Evolutionary conservation across 225 moss, liverwort and hornwort genomes (phyloP), one percentile per base, ranked within the genome.

Genomic region (Marchantia paleacea): DNA sequence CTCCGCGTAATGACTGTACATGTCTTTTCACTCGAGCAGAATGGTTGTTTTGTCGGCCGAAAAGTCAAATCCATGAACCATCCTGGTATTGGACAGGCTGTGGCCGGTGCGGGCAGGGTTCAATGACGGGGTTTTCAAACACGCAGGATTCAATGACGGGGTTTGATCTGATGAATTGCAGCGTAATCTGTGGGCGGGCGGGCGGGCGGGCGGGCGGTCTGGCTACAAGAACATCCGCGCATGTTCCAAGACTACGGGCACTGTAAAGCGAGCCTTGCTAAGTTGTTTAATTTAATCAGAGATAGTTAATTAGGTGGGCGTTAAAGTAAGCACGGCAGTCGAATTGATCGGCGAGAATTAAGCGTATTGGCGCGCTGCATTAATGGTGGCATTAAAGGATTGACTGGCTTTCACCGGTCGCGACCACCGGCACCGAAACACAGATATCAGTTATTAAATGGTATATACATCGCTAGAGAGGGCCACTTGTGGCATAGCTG

Each of bases 261-360:
- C 26, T 64, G 64, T 66, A 66, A 66, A 8, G 29, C 14, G 28
- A 66, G 19, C 66, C 12, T 13, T 10, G 12, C 2, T 13, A 29
- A 6, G 6, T 26, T 29, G 29, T 12, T 28, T 66, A 66, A 66
- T 20, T 69, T 72, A 72, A 48, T 72, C 47, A 72, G 2, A 0
- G 19, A 30, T 22, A 50, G 71, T 18, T 12, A 28, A 72, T 72
- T 72, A 72, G 48, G 71, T 49, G 39, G 71, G 47, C 0, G 7
- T 1, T 51, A 48, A 72, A 73, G 24, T 52, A 53, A 53, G 52
- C 52, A 73, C 52, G n/a, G 73, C 73, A 73, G 52, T 52, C 52
- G 73, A 52, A 52, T 73, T 73, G 73, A 73, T 73, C 73, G 73
- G 73, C 73, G 52, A 73, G 52, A 54, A 73, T 73, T 73, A 73